Base-by-base conservation (phyloP, 2,329 filamentous ascomycete genomes). In the Epichloe uncinata region DNA sequence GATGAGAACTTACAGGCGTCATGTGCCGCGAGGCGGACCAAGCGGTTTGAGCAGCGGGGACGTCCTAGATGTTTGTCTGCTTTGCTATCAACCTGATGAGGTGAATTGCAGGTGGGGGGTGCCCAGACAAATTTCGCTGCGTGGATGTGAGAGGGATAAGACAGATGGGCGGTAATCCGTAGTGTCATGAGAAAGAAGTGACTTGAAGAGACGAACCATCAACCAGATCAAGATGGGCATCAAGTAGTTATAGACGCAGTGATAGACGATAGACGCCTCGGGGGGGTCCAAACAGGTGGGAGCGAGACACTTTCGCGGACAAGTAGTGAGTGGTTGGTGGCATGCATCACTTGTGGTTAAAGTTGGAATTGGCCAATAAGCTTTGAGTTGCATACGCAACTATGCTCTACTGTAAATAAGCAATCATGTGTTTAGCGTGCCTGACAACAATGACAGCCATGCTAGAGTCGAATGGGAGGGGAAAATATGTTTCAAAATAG, bases 171-270 rank as follows among this genome's bases (percentile, higher is more conserved):
- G 30, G 7, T 30, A 18, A 18, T 18, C 18, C 18, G 18, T 18
- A 11, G 30, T 30, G 30, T 30, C 30, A 30, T 30, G 9, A 30
- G 0, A 30, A 30, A 30, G 26, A 22, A n/a, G 16, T 22, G 18
- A 35, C 22, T 48, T 6, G 40, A 43, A 47, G 45, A 42, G 37
- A 33, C 30, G 49, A 52, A 48, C 55, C 56, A 35, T 15, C 55
- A n/a, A 43, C 34, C 43, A 54, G 52, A 52, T 49, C 16, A 47
- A 46, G 50, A 33, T 37, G 48, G 53, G 41, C 50, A 49, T 36
- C n/a, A 15, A 44, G 43, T 41, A 45, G 42, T 45, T 50, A 50
- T 47, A 44, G 30, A 30, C 30, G 30, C 8, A 30, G 30, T 30
- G 30, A 30, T 30, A 30, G 30, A 30, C 30, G 30, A 30, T 30